Conservation (phyloP, 306 rosid species). For the Purshia tridentata region DNA sequence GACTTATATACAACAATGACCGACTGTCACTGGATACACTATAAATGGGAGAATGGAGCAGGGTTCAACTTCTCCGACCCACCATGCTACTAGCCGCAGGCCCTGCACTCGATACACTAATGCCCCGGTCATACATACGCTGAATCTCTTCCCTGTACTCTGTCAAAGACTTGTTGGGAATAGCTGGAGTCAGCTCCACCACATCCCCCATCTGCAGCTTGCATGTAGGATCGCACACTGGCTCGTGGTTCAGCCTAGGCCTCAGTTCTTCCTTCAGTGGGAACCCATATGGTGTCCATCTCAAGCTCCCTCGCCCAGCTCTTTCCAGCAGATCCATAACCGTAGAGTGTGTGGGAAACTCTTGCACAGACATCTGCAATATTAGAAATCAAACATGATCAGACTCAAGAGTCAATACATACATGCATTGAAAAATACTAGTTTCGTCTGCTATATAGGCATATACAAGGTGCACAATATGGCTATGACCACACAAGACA, state of each 20-base stretch:
- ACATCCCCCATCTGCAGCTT: conserved; percentile 95
- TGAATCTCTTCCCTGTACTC: conserved; percentile 94
- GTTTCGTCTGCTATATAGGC: background rate
- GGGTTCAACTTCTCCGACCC: conserved; percentile 60
- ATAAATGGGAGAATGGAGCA: conserved; percentile 8
- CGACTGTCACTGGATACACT: conserved; percentile 21
- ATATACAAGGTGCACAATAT: background rate
- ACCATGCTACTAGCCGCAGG: conserved; percentile 50
- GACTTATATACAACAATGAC: conserved; percentile 34
- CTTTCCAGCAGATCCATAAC: conserved; percentile 69
- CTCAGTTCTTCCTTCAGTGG: conserved; percentile 89
- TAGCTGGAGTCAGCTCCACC: conserved; percentile 79
- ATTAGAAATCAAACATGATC: conserved; percentile 1
- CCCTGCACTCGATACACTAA: conserved; percentile 44
- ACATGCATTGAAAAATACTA: background rate
- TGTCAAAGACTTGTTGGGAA: conserved; percentile 66
- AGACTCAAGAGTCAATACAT: background rate
- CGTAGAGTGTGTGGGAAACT: conserved; percentile 69
- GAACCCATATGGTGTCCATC: conserved; percentile 70
- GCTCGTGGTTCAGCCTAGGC: conserved; percentile 75
- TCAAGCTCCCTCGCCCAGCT: conserved; percentile 63
- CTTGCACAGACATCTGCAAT: conserved; percentile 97
- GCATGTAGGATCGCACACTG: conserved; percentile 66
- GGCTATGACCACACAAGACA: background rate
- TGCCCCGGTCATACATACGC: conserved; percentile 84